These are phyloP conservation scores for Samsoniella hepiali DNA, from an alignment of 2,329 filamentous ascomycete genomes.

Conservation along the genomic window DNA sequence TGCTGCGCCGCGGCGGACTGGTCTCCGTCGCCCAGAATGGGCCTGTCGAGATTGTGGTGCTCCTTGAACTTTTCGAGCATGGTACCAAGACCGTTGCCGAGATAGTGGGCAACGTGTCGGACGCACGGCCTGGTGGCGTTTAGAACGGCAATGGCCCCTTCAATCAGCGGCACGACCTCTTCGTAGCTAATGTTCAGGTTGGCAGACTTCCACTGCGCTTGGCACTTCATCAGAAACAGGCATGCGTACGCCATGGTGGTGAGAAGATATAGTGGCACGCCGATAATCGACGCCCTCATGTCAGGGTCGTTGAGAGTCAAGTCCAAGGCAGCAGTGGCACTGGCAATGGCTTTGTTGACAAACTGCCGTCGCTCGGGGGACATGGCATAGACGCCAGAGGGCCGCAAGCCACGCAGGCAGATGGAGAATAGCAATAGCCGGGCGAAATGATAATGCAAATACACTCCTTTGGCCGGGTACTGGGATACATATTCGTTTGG, in stretches of 20 bases:
- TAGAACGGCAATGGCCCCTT: conserved; percentile 26
- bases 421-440: conserved; percentile 49
- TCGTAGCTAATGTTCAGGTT: conserved; percentile 30
- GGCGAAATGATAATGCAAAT: conserved; percentile 49
- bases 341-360: conserved; percentile 39
- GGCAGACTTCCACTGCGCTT: conserved; percentile 30
- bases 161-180: conserved; percentile 29
- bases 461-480: conserved; percentile 48
- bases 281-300: conserved; percentile 31
- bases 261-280: conserved; percentile 32
- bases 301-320: conserved; percentile 31
- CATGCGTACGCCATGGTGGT: conserved; percentile 33
- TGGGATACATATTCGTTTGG: conserved; percentile 44
- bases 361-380: conserved; percentile 43
- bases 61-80: conserved; percentile 32
- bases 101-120: conserved; percentile 30
- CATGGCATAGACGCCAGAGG: conserved; percentile 37
- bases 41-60: conserved; percentile 2
- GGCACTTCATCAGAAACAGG: conserved; percentile 34
- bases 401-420: conserved; percentile 37
- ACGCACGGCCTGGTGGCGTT: conserved; percentile 27
- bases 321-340: conserved; percentile 30
- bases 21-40: conserved; percentile 15
- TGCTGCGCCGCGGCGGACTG: conserved; percentile 19
- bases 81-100: conserved; percentile 28